These are phyloP conservation scores for Pittosporum tobira DNA, from an alignment of 129 eudicot genomes.

Conservation along the genomic window DNA sequence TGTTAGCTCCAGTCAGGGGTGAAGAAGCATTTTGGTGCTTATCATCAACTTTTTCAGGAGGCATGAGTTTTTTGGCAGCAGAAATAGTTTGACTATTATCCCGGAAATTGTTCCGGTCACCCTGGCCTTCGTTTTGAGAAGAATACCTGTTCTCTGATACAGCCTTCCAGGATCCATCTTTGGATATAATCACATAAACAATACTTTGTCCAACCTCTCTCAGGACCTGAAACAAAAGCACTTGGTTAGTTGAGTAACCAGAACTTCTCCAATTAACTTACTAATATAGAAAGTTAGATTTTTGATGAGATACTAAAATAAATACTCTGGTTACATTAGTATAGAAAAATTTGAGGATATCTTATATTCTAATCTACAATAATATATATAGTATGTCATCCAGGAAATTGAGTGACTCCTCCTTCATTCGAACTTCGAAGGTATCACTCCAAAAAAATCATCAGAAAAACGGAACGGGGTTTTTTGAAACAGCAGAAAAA, in stretches of 20 bases:
- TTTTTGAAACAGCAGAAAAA: too few relatives aligned
- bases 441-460: too few relatives aligned
- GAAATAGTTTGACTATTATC: not conserved
- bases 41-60: constrained; percentile 9
- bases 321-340: too few relatives aligned
- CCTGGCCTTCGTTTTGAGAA: not conserved
- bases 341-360: too few relatives aligned
- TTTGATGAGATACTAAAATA: too few relatives aligned
- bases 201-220: constrained; percentile 24
- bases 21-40: constrained; percentile 8
- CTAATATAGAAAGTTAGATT: too few relatives aligned
- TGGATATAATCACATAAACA: constrained; percentile 24
- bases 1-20: not conserved
- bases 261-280: too few relatives aligned
- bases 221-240: constrained; percentile 27
- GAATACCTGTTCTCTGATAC: constrained; percentile 7
- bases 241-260: not conserved
- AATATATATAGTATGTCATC: too few relatives aligned
- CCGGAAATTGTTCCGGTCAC: not conserved
- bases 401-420: too few relatives aligned
- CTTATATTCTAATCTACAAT: too few relatives aligned
- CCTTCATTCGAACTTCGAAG: too few relatives aligned
- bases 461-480: too few relatives aligned
- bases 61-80: not conserved
- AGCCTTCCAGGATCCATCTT: constrained; percentile 34